Base-by-base conservation (phyloP, 305 asterid species). In the Andrographis paniculata region DNA sequence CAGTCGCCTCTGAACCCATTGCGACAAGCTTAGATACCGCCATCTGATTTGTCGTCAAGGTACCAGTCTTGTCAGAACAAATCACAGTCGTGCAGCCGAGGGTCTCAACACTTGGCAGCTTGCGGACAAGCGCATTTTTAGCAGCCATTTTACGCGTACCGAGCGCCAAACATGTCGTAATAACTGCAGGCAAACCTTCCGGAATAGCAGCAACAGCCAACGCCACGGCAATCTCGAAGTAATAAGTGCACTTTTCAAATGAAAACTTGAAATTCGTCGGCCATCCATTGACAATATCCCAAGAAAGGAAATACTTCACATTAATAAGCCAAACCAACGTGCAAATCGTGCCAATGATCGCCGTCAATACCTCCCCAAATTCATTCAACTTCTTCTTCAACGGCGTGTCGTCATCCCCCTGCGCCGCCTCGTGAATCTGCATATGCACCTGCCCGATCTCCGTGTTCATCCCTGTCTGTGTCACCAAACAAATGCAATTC, bases 161-260 rank as follows among this genome's bases (percentile, higher is more conserved):
- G 12, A 37, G 42, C 3, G 42, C 42, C 17, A 37, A 37, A 17
- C 42, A 37, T 3, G 42, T 37, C 12, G 42, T 37, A 37, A 37
- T 37, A 13, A 37, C 42, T 13, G 42, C 42, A 37, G 42, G 42
- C 16, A 37, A n/a, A 14, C 42, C 42, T 37, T 37, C 42, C 3
- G 42, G 42, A n/a, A 37, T 37, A 13, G 42, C 42, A 64, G 89
- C 89, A 52, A 79, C 89, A 8, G 89, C 89, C 65, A 79, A 50
- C 4, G 89, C 89, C 14, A 79, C 82, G 7, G 89, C 89, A 48
- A 79, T 79, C 71, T 79, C 85, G 64, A 79, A 79, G 67, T 79
- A 79, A 45, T 79, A 79, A 21, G 89, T 76, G 64, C 89, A 79
- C 40, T 79, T 79, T 71, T 79, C 89, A 35, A 79, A 68, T 19